A percentile compares a stretch with the other conserved stretches of the same genome.
Evolutionary conservation across 2,329 filamentous ascomycete genomes (phyloP).

Genomic region (Nemania serpens): DNA sequence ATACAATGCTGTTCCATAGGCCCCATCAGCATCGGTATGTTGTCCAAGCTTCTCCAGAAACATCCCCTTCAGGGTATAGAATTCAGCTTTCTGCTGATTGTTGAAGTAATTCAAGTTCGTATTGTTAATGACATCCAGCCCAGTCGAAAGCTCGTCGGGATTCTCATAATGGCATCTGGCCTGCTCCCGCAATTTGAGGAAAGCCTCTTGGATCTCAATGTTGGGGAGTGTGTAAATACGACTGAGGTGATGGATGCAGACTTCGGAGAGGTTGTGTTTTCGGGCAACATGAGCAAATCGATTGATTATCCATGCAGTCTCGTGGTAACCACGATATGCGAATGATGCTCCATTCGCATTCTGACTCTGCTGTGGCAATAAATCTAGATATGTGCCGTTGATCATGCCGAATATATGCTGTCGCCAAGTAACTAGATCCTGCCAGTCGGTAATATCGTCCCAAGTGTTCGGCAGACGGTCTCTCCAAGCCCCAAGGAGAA

Average conservation of each 20-base stretch:
- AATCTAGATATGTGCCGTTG: conserved; percentile 86
- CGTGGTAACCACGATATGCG: conserved; percentile 95
- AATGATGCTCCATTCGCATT: conserved; percentile 90
- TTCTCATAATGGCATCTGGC: conserved; percentile 99
- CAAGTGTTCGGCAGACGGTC: conserved; percentile 95
- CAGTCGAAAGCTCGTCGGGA: conserved; percentile 85
- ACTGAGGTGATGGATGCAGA: conserved; percentile 95
- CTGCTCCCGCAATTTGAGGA: conserved; percentile 97
- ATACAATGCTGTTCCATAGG: conserved; percentile 92
- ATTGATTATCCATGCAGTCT: conserved; percentile 99
- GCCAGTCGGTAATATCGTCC: conserved; percentile 99
- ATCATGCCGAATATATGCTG: conserved; percentile 99
- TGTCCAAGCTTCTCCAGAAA: conserved; percentile 93
- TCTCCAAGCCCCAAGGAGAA: conserved; percentile 92
- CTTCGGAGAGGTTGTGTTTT: conserved; percentile 94
- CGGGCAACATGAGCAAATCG: conserved; percentile 96
- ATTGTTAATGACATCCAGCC: conserved; percentile 98
- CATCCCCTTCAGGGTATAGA: conserved; percentile 99
- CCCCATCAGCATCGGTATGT: conserved; percentile 87
- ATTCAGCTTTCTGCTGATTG: conserved; percentile 93
- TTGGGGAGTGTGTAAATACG: conserved; percentile 98
- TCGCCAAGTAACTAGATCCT: conserved; percentile 98
- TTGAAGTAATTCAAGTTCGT: conserved; percentile 99
- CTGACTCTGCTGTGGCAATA: conserved; percentile 79
- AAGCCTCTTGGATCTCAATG: conserved; percentile 99